Base-by-base conservation (phyloP, 768 basidiomycete species). In the Tephrocybe sp. region DNA sequence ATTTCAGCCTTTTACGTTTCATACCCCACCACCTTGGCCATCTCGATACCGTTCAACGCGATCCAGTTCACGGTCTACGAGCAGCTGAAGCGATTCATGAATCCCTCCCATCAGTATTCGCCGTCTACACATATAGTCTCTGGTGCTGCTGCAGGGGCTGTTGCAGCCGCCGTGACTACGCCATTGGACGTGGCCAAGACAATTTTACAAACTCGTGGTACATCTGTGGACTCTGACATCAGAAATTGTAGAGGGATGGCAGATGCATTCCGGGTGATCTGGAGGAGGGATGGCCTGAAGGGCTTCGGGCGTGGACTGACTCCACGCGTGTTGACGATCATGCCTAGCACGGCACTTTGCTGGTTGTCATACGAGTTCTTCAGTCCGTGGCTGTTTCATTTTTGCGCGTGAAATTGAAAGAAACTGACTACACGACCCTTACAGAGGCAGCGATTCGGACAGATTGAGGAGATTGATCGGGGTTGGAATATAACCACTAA, bases 341-440 rank as follows among this genome's bases (percentile, higher is more conserved):
- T 98, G 85, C 97, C 97, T 5, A 94, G 91, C 65, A 97, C 96
- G 47, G 97, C 97, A 9, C 76, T 99, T 43, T 96, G 91, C 70
- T 99, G 96, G 97, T 74, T 95, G 66, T 95, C 93, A 47, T 95
- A 98, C 64, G 95, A 98, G 70, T 97, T 96, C 73, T 97, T 97
- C 81, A 97, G 94, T 96, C 67, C 73, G 94, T 85, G 23, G 17
- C 23, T 33, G 7, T 50, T 23, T 55, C 47, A 30, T 46, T 37
- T n/a, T 12, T 11, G 42, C 17, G 12, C 28, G 38, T 43, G 24
- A 9, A 54, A 62, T 51, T n/a, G n/a, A n/a, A 41, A 40, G 51
- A 24, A 48, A 9, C 43, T 45, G 49, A 47, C 47, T 24, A 62
- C 37, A 37, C 33, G 18, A 33, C 18, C 38, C 49, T 58, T 64